phyloP scores from a whole-genome alignment of 345 rosid genomes.

The Gossypium anomalum region DNA sequence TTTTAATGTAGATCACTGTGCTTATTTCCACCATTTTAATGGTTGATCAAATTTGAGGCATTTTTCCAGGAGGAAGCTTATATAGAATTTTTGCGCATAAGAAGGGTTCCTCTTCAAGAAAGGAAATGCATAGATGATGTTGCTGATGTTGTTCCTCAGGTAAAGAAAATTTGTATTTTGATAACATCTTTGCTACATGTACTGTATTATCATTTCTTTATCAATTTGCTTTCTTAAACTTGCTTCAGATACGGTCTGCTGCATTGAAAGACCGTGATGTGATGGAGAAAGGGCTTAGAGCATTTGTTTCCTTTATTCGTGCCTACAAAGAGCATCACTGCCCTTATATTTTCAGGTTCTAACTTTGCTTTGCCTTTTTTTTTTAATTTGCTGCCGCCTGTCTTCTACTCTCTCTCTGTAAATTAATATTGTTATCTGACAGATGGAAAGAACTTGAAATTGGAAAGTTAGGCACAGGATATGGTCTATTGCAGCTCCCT shows the following conservation, averaged over 20 bases:
- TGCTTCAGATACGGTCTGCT: constrained; percentile 60
- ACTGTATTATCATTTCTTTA: neutral
- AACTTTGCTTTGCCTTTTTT: constrained; percentile 3
- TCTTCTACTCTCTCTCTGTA: neutral
- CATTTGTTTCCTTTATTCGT: constrained; percentile 85
- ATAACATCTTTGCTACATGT: neutral
- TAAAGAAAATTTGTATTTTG: constrained; percentile 19
- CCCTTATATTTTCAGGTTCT: constrained; percentile 73
- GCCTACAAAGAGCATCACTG: constrained; percentile 93
- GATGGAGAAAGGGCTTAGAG: constrained; percentile 87
- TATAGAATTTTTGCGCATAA: constrained; percentile 68
- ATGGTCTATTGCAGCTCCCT: constrained; percentile 57
- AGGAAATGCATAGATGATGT: constrained; percentile 44
- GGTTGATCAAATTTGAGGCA: constrained; percentile 1
- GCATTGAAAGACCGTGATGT: constrained; percentile 78
- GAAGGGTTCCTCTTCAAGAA: constrained; percentile 72
- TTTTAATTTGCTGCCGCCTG: neutral
- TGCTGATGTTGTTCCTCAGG: constrained; percentile 66
- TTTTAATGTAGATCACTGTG: neutral
- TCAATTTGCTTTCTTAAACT: neutral
- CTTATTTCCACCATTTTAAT: neutral
- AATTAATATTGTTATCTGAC: constrained; percentile 10
- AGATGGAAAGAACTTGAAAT: constrained; percentile 87
- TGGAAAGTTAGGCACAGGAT: constrained; percentile 94
- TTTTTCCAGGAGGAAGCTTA: constrained; percentile 77